Conservation (phyloP, 805 yeast genomes). For the Saccharomyces paradoxus region DNA sequence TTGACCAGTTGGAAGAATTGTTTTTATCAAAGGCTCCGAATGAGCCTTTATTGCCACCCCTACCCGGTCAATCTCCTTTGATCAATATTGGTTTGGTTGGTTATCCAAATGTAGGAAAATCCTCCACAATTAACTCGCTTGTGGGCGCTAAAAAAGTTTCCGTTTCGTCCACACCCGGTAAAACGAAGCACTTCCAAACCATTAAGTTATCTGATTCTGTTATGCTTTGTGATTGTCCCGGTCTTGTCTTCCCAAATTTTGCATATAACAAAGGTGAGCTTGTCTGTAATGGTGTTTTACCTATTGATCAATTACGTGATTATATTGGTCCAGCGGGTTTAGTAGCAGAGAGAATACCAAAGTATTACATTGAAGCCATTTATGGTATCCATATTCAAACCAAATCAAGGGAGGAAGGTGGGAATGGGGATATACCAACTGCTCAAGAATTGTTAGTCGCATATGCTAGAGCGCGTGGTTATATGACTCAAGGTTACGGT, state of each 20-base stretch:
- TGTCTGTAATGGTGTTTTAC: conserved; percentile 97
- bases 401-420: conserved; percentile 75
- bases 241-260: conserved; percentile 95
- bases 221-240: conserved; percentile 95
- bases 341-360: conserved; percentile 83
- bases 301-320: conserved; percentile 94
- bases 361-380: conserved; percentile 76
- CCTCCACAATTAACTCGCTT: conserved; percentile 95
- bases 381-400: conserved; percentile 87
- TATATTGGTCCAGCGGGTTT: conserved; percentile 80
- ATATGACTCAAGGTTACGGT: conserved; percentile 94
- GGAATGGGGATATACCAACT: conserved; percentile 71
- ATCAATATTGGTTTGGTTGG: conserved; percentile 94
- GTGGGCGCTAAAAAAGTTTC: conserved; percentile 97
- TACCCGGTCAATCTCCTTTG: conserved; percentile 51
- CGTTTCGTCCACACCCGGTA: conserved; percentile 97
- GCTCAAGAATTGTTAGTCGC: conserved; percentile 84
- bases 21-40: conserved; percentile 72
- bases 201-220: conserved; percentile 76
- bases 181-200: conserved; percentile 97
- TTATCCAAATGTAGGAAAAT: conserved; percentile 93
- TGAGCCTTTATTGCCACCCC: conserved; percentile 43
- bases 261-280: conserved; percentile 94
- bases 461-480: conserved; percentile 94
- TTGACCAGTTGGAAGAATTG: conserved; percentile 76